These are phyloP conservation scores for Pezicula carpinea DNA, from an alignment of 2,329 filamentous ascomycete genomes.

Conservation along the genomic window DNA sequence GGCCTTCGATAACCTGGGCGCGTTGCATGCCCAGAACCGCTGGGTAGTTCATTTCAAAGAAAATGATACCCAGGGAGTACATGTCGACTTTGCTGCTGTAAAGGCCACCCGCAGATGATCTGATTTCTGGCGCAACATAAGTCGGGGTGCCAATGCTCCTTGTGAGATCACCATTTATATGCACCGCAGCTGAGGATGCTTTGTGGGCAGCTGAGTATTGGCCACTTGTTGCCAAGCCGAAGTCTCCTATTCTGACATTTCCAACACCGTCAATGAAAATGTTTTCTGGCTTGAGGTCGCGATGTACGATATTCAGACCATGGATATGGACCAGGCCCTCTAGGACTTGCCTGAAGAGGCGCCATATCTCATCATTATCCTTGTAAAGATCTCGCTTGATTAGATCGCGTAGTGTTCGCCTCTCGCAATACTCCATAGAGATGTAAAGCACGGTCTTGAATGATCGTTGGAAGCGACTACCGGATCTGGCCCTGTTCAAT, in stretches of 20 bases:
- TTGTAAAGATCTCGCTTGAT: slow-evolving; percentile 72
- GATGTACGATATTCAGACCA: slow-evolving; percentile 84
- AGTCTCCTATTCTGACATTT: slow-evolving; percentile 94
- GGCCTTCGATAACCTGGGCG: slow-evolving; percentile 57
- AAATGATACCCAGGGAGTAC: slow-evolving; percentile 95
- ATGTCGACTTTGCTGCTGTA: slow-evolving; percentile 97
- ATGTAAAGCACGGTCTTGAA: slow-evolving; percentile 82
- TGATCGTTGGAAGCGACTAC: slow-evolving; percentile 40
- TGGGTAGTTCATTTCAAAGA: slow-evolving; percentile 92
- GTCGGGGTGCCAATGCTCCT: slow-evolving; percentile 72
- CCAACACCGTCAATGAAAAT: slow-evolving; percentile 90
- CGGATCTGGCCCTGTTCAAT: slow-evolving; percentile 23
- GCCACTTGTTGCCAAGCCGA: slow-evolving; percentile 87
- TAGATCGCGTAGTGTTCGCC: slow-evolving; percentile 77
- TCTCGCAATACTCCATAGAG: slow-evolving; percentile 98
- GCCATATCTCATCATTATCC: slow-evolving; percentile 77
- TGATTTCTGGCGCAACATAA: slow-evolving; percentile 90
- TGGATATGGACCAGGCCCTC: slow-evolving; percentile 91
- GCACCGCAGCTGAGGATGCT: slow-evolving; percentile 20
- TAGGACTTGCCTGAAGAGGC: slow-evolving; percentile 83
- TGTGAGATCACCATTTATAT: slow-evolving; percentile 56
- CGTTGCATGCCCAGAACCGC: slow-evolving; percentile 60
- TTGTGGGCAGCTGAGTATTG: slow-evolving; percentile 63
- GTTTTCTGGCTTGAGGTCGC: slow-evolving; percentile 95
- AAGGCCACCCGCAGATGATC: slow-evolving; percentile 65